Evolutionary conservation across 2,329 filamentous ascomycete genomes (phyloP).

Genomic region (Clonostachys solani): DNA sequence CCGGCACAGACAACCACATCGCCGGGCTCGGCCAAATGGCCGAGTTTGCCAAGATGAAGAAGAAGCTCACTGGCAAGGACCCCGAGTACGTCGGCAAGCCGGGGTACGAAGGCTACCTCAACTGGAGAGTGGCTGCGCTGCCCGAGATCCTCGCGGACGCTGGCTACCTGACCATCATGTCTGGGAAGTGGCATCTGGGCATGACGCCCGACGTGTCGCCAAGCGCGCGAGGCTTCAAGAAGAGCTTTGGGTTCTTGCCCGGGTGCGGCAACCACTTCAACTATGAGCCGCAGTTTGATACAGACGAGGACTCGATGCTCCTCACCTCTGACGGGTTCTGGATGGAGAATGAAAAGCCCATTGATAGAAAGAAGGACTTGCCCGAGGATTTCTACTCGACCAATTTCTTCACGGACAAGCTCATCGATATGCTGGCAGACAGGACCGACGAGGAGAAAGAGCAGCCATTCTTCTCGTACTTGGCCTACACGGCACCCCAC

Average conservation of each 20-base stretch:
- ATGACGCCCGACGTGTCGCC: background rate
- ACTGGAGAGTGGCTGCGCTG: conserved; percentile 46
- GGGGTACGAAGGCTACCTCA: conserved; percentile 46
- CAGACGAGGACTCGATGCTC: conserved; percentile 7
- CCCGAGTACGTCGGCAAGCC: background rate
- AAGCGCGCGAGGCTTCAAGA: conserved; percentile 51
- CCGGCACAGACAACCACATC: conserved; percentile 35
- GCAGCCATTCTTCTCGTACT: conserved; percentile 16
- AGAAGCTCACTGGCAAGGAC: background rate
- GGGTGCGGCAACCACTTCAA: conserved; percentile 49
- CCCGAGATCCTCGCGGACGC: conserved; percentile 50
- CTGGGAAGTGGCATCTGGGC: conserved; percentile 52
- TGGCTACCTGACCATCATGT: conserved; percentile 52
- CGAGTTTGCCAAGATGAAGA: background rate
- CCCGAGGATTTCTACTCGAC: conserved; percentile 41
- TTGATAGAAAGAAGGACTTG: conserved; percentile 18
- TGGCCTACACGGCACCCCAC: conserved; percentile 53
- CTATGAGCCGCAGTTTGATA: conserved; percentile 20
- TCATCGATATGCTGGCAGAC: conserved; percentile 32
- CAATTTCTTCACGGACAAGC: conserved; percentile 35
- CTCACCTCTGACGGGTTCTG: conserved; percentile 22
- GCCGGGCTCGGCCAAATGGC: conserved; percentile 28
- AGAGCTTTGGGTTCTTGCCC: conserved; percentile 54
- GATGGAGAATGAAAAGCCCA: conserved; percentile 1
- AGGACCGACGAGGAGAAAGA: conserved; percentile 16